Evolutionary conservation across 768 basidiomycete genomes (phyloP), one percentile per base, ranked within the genome.

Genomic region (Gyrodon lividus): DNA sequence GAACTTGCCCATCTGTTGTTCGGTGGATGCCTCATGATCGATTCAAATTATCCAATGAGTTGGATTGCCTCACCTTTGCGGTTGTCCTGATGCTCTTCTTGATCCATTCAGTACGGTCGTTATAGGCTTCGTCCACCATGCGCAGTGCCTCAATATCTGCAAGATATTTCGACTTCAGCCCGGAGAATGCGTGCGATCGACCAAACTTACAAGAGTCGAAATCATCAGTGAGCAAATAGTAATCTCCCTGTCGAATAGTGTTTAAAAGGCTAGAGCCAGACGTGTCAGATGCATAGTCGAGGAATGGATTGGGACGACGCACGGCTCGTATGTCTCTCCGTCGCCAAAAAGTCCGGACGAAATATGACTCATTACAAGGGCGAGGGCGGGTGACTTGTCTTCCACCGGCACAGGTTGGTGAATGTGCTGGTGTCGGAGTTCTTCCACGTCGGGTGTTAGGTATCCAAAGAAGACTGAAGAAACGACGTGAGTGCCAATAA

Each of bases 111-210:
- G 83, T 80, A 51, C 79, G 83, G 64, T 98, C 87, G 39, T 76
- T 73, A 71, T 92, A 98, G 0, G 89, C 89, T 59, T 89, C 82
- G 63, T 99, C 94, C 34, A 97, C 90, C 81, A 96, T 86, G 37
- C 70, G 72, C 51, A 93, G 76, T 6, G 95, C 93, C 54, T 83
- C 79, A 57, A 97, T 81, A 68, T 96, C 87, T 88, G 59, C 26
- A 33, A 26, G 46, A 20, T 2, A n/a, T 2, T 9, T 26, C 28
- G 30, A 22, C 13, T 3, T 44, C 38, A 55, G 45, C 26, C 23
- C 2, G 19, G 26, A 13, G 14, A 44, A 10, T 19, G 14, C 42
- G 22, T 5, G 43, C 12, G 46, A 40, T n/a, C 19, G 26, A 22
- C 10, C 17, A 31, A 34, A 73, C 85, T 55, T 44, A 93, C 85